These are phyloP conservation scores for Botrytis fragariae DNA, from an alignment of 2,329 filamentous ascomycete genomes.

Conservation along the genomic window DNA sequence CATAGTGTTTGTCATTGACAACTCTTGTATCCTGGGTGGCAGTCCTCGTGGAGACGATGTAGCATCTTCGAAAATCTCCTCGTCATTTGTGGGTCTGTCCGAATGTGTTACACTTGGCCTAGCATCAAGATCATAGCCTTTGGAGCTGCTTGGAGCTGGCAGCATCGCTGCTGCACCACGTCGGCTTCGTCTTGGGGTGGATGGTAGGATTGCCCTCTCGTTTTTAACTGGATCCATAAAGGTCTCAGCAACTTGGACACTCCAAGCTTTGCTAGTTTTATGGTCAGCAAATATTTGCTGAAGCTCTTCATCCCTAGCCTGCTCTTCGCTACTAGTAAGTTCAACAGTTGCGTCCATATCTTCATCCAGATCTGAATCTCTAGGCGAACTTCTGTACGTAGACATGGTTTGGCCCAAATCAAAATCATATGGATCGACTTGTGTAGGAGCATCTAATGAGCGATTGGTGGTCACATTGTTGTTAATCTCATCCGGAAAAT, in stretches of 20 bases:
- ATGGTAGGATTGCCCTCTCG: not conserved
- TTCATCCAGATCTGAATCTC: not conserved
- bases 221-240: not conserved
- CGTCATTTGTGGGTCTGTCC: conserved; percentile 26
- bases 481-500: not conserved
- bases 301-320: conserved; percentile 13
- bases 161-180: not conserved
- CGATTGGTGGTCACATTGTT: conserved; percentile 1
- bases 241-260: not conserved
- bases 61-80: conserved; percentile 34
- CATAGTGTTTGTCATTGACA: not conserved
- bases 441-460: conserved; percentile 28
- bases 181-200: conserved; percentile 20
- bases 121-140: conserved; percentile 46
- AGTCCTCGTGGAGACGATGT: conserved; percentile 29
- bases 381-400: conserved; percentile 23
- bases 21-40: not conserved
- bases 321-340: conserved; percentile 17
- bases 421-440: conserved; percentile 26
- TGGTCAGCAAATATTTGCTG: not conserved
- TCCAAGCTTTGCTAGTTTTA: not conserved
- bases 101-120: conserved; percentile 44
- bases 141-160: conserved; percentile 20
- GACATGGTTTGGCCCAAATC: conserved; percentile 25
- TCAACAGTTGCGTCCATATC: conserved; percentile 11